Conservation (phyloP, 495 filamentous ascomycete genomes). For the Neurospora pannonica region DNA sequence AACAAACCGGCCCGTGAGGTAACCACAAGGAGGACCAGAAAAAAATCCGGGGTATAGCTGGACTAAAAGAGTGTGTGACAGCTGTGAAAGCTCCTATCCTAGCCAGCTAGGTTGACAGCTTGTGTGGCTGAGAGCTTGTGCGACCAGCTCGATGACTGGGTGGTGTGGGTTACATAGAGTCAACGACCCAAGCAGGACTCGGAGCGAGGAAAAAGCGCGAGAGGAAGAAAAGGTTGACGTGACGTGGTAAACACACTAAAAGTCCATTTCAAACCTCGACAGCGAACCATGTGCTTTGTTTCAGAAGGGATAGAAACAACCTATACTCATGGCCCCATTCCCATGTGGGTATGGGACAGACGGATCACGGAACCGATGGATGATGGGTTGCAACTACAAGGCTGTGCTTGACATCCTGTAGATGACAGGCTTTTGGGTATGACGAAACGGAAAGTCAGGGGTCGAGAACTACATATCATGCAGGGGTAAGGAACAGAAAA, state of each 20-base stretch:
- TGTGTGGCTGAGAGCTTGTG: neutral
- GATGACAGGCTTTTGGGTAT: neutral
- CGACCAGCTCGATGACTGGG: neutral
- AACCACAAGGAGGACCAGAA: neutral
- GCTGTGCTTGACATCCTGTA: neutral
- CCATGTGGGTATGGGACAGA: neutral
- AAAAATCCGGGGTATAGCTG: neutral
- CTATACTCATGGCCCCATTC: neutral
- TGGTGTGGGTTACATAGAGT: neutral
- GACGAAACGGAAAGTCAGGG: neutral
- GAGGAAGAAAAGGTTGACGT: neutral
- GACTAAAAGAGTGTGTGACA: neutral
- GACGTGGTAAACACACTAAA: neutral
- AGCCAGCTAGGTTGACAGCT: neutral
- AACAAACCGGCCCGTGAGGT: neutral
- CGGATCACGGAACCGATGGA: neutral
- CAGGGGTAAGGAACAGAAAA: neutral
- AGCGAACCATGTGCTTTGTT: neutral
- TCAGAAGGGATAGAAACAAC: neutral
- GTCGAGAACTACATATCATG: neutral
- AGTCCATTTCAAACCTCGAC: neutral
- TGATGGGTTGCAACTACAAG: neutral
- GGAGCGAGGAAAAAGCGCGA: neutral
- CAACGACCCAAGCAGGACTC: neutral
- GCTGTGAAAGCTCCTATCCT: conserved; percentile 1